These are phyloP conservation scores for Alisma plantagoaquatica DNA, from an alignment of 106 monocot species.

Conservation along the genomic window DNA sequence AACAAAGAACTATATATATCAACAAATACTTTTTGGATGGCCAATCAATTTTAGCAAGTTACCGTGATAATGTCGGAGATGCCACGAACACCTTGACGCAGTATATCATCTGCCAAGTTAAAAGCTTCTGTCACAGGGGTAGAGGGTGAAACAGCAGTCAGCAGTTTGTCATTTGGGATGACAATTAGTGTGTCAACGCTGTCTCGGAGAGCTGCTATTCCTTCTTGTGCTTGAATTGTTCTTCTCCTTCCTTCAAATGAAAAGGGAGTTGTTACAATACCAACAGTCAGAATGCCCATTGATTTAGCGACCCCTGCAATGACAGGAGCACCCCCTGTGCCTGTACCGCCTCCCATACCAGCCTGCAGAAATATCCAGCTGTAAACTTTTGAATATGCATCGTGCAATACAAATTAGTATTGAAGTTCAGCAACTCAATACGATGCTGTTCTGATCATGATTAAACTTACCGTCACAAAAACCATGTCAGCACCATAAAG, in stretches of 20 bases:
- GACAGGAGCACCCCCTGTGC: slow-evolving; percentile 79
- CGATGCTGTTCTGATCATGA: no score
- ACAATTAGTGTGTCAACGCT: slow-evolving; percentile 87
- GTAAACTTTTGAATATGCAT: background rate
- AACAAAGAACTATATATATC: no score
- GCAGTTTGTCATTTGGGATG: slow-evolving; percentile 88
- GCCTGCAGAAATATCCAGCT: slow-evolving; percentile 28
- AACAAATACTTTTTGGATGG: no score
- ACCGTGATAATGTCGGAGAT: slow-evolving; percentile 93
- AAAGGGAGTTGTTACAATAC: slow-evolving; percentile 86
- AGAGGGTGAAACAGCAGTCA: slow-evolving; percentile 83
- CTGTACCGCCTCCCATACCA: slow-evolving; percentile 90
- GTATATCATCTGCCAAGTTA: slow-evolving; percentile 90
- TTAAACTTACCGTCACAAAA: slow-evolving; percentile 51
- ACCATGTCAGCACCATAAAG: slow-evolving; percentile 69
- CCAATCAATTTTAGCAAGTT: no score
- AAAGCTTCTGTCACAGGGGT: slow-evolving; percentile 92
- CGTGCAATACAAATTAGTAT: no score
- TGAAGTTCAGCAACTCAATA: no score
- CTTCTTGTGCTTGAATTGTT: slow-evolving; percentile 85
- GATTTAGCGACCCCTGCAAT: slow-evolving; percentile 81
- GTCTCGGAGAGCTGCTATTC: slow-evolving; percentile 69
- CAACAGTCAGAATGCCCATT: slow-evolving; percentile 81
- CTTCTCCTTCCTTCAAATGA: slow-evolving; percentile 77
- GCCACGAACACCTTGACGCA: slow-evolving; percentile 86